A percentile compares a stretch with the other conserved stretches of the same genome.
These are phyloP conservation scores for Botrytis elliptica DNA, from an alignment of 2,329 filamentous ascomycete genomes.

Conservation along the genomic window DNA sequence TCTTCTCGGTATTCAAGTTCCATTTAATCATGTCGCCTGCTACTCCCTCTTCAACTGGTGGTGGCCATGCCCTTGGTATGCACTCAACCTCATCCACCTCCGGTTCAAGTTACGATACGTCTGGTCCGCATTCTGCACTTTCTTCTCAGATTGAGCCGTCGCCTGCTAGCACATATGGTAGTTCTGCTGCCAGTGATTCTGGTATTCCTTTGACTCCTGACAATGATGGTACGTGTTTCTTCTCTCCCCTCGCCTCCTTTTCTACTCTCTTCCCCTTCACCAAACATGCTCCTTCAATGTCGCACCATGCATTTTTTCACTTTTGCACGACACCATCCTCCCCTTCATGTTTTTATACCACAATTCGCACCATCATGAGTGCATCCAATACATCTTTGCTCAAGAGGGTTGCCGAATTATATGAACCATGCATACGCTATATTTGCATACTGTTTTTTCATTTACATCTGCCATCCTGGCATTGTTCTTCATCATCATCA, in stretches of 20 bases:
- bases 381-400: not conserved
- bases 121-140: slow-evolving; percentile 6
- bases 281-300: not conserved
- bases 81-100: slow-evolving; percentile 6
- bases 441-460: too few species aligned
- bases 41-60: slow-evolving; percentile 12
- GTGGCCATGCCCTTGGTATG: slow-evolving; percentile 5
- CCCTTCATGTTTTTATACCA: slow-evolving; percentile 8
- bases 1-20: not conserved
- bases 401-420: not conserved
- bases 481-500: too few species aligned
- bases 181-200: slow-evolving; percentile 29
- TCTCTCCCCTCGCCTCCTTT: slow-evolving; percentile 1
- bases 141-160: slow-evolving; percentile 27
- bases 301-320: not conserved
- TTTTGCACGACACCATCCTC: not conserved
- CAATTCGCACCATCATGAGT: not conserved
- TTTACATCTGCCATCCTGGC: not conserved
- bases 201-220: slow-evolving; percentile 28
- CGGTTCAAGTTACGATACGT: not conserved
- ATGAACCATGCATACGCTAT: not conserved
- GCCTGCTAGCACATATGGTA: slow-evolving; percentile 34
- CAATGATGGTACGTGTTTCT: slow-evolving; percentile 27
- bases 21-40: slow-evolving; percentile 18
- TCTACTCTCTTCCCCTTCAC: not conserved